These are phyloP conservation scores for Zygosaccharomyces bisporus DNA, from an alignment of 805 yeast genomes.

Conservation along the genomic window DNA sequence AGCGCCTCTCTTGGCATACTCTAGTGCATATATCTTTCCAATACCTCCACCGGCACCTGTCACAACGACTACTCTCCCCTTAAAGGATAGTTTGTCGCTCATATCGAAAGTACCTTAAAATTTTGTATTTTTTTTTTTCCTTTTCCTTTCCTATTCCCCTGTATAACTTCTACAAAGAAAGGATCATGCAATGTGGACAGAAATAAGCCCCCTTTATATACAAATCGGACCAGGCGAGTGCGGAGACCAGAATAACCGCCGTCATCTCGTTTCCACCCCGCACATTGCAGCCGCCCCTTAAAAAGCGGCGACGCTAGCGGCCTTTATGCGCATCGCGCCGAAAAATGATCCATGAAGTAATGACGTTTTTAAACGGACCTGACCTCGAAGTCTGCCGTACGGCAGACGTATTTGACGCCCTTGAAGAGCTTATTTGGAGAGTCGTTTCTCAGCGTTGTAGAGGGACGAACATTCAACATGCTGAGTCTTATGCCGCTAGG, in stretches of 20 bases:
- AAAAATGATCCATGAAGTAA: no score
- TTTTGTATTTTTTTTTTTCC: background rate
- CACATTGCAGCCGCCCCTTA: slow-evolving; percentile 7
- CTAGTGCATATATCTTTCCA: slow-evolving; percentile 83
- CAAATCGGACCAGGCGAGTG: background rate
- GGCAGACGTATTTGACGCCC: slow-evolving; percentile 81
- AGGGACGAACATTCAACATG: slow-evolving; percentile 49
- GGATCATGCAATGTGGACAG: background rate
- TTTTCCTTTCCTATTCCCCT: background rate
- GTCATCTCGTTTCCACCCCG: slow-evolving; percentile 4
- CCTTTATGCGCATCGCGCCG: slow-evolving; percentile 6
- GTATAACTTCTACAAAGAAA: background rate
- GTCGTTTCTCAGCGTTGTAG: slow-evolving; percentile 45
- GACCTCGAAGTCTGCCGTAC: slow-evolving; percentile 43
- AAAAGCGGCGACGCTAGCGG: slow-evolving; percentile 4
- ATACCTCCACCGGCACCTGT: slow-evolving; percentile 99
- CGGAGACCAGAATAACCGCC: slow-evolving; percentile 10
- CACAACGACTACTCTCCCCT: slow-evolving; percentile 83
- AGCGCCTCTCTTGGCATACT: slow-evolving; percentile 88
- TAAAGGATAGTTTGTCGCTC: slow-evolving; percentile 45
- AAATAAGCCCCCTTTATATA: slow-evolving; percentile 4
- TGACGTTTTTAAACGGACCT: slow-evolving; percentile 7
- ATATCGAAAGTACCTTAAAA: slow-evolving; percentile 2
- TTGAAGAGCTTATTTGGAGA: slow-evolving; percentile 65
- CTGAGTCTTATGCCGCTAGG: slow-evolving; percentile 75